Base-by-base conservation (phyloP, 2,329 filamentous ascomycete genomes). In the Anthostomella pinea region DNA sequence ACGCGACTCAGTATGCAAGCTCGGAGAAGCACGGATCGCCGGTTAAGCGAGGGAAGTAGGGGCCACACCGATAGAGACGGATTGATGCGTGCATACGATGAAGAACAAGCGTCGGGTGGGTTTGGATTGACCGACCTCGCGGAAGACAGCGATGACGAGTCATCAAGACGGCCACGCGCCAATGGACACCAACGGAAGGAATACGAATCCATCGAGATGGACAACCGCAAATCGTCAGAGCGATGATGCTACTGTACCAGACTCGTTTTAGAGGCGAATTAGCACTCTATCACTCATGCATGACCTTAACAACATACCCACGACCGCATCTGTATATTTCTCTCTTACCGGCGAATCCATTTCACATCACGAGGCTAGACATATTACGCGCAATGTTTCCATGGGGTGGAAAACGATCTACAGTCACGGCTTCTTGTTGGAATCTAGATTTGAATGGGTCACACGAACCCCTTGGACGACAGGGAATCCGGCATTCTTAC, bases 1-100 rank as follows among this genome's bases (percentile, higher is more conserved):
- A 97, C 93, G 13, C 81, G 94, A 41, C 79, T 89, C 48, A 95
- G 87, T 58, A 96, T 98, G 88, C 93, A 97, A 60, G 75, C 85
- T 6, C 76, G 91, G 49, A 75, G 93, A 48, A 93, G 85, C 50
- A 77, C 81, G 10, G 73, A 77, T 39, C 71, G 81, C 35, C 67
- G 77, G 35, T 81, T 79, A 56, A 82, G 80, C 53, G 73, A 78
- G 30, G 79, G 80, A 56, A 78, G 77, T 48, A 62, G 64, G 56
- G 78, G 72, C 39, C 73, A 75, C 43, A 77, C 79, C 23, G 88
- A 93, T 52, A 77, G 87, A 36, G 83, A 90, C 48, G 87, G 87
- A 4, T 71, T 97, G 16, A 95, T 97, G 62, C 84, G 85, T 43
- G 84, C 82, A 8, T 96, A 95, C 54, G 91, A 97, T 53, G 81